Evolutionary conservation across 75 land plant species (phyloP).

Genomic region (Adiantum capillusveneris): DNA sequence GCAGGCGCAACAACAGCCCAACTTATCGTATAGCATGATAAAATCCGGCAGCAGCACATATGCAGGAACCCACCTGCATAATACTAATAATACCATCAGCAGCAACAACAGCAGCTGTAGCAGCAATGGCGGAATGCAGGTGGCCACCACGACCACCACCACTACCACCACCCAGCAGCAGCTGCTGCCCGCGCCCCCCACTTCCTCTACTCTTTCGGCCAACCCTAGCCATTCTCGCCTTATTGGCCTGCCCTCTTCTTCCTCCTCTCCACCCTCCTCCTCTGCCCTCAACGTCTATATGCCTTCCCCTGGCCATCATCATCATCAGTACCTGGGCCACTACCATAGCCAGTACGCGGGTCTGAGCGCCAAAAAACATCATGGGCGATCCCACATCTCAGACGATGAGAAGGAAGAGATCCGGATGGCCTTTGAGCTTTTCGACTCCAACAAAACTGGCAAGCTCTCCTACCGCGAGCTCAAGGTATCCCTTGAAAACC

Average conservation of each 20-base stretch:
- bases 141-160: slow-evolving; percentile 16
- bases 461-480: slow-evolving; percentile 24
- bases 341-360: not conserved
- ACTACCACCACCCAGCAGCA: not conserved
- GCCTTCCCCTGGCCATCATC: slow-evolving; percentile 3
- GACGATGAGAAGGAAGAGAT: slow-evolving; percentile 33
- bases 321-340: not conserved
- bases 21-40: no score
- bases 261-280: not conserved
- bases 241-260: slow-evolving; percentile 4
- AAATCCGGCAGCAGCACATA: no score
- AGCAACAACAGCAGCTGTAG: not conserved
- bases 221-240: no score
- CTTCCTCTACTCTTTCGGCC: slow-evolving; percentile 1
- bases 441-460: slow-evolving; percentile 31
- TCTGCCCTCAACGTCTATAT: not conserved
- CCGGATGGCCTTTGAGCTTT: slow-evolving; percentile 33
- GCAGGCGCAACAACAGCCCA: no score
- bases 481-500: slow-evolving; percentile 14
- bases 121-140: slow-evolving; percentile 10
- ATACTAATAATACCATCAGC: no score
- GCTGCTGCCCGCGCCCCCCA: slow-evolving; percentile 6
- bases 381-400: not conserved
- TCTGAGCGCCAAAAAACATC: not conserved
- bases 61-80: no score